These are phyloP conservation scores for Clarireedia monteithiana DNA, from an alignment of 2,329 filamentous ascomycete genomes.

Conservation along the genomic window DNA sequence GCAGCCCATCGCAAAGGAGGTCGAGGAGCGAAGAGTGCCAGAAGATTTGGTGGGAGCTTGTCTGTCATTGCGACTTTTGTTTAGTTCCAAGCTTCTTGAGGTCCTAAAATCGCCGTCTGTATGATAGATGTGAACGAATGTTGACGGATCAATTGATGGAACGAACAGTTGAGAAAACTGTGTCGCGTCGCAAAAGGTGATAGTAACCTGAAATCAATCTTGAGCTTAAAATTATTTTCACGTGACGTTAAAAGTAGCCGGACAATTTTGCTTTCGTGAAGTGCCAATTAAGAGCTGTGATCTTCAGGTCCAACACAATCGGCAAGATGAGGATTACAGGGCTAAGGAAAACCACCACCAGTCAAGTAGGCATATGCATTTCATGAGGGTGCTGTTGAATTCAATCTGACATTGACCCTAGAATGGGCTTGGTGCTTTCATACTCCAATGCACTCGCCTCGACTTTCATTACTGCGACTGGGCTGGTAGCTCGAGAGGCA, in stretches of 20 bases:
- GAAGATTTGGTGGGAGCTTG: constrained; percentile 85
- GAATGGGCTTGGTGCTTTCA: constrained; percentile 96
- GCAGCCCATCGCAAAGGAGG: constrained; percentile 86
- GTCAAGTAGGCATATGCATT: constrained; percentile 39
- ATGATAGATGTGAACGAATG: neutral
- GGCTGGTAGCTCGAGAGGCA: constrained; percentile 85
- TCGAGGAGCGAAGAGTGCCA: constrained; percentile 90
- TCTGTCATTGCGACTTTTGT: constrained; percentile 66
- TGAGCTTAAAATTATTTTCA: neutral
- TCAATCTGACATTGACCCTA: constrained; percentile 33
- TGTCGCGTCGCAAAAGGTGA: constrained; percentile 3
- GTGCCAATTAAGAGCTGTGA: too few species aligned
- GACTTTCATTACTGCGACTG: constrained; percentile 98
- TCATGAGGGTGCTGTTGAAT: neutral
- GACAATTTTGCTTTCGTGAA: too few species aligned
- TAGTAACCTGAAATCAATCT: constrained; percentile 1
- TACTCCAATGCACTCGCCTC: constrained; percentile 92
- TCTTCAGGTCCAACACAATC: neutral
- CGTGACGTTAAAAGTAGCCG: too few species aligned
- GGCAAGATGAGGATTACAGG: constrained; percentile 44
- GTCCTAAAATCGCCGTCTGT: neutral
- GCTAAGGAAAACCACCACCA: constrained; percentile 43
- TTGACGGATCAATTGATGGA: constrained; percentile 1
- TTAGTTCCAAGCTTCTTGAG: neutral
- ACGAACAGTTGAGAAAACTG: neutral